Evolutionary conservation across 441 rosid species (phyloP).

Genomic region (Arabidopsis lyrata): DNA sequence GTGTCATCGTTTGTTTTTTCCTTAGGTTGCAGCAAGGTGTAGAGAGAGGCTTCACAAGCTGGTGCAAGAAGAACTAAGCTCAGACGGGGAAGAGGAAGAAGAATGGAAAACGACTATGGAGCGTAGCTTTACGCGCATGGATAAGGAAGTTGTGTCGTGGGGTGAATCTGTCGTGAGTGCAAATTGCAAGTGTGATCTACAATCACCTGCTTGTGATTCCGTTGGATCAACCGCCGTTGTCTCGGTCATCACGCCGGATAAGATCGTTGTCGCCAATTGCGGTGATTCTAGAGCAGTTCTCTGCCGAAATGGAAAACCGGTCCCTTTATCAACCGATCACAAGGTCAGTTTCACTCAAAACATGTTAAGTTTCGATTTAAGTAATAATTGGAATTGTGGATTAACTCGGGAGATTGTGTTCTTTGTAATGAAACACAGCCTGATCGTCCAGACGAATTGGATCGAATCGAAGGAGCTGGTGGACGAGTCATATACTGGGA

Average conservation of each 20-base stretch:
- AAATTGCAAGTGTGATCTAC: constrained; percentile 78
- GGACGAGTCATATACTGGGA: constrained; percentile 96
- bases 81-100: constrained; percentile 27
- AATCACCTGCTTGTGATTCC: constrained; percentile 63
- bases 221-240: constrained; percentile 94
- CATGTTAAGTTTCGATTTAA: no score
- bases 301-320: constrained; percentile 69
- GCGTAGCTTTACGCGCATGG: constrained; percentile 71
- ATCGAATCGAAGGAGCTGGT: constrained; percentile 72
- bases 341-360: constrained; percentile 54
- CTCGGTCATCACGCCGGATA: constrained; percentile 67
- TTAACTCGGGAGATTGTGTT: background rate
- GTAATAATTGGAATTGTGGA: background rate
- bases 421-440: constrained; percentile 57
- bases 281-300: constrained; percentile 94
- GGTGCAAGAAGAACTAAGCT: constrained; percentile 60
- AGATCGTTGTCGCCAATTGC: constrained; percentile 76
- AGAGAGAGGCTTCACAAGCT: constrained; percentile 79
- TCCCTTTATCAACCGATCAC: constrained; percentile 80
- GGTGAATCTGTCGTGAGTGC: constrained; percentile 30
- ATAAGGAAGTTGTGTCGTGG: constrained; percentile 59
- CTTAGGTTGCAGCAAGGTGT: constrained; percentile 81
- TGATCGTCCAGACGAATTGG: constrained; percentile 85
- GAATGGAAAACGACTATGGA: constrained; percentile 74
- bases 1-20: background rate